Percentiles rank a stretch among this genome's conserved stretches.
Evolutionary conservation across 2,329 filamentous ascomycete genomes (phyloP).

Genomic region (Sphaerulina vaccinii): DNA sequence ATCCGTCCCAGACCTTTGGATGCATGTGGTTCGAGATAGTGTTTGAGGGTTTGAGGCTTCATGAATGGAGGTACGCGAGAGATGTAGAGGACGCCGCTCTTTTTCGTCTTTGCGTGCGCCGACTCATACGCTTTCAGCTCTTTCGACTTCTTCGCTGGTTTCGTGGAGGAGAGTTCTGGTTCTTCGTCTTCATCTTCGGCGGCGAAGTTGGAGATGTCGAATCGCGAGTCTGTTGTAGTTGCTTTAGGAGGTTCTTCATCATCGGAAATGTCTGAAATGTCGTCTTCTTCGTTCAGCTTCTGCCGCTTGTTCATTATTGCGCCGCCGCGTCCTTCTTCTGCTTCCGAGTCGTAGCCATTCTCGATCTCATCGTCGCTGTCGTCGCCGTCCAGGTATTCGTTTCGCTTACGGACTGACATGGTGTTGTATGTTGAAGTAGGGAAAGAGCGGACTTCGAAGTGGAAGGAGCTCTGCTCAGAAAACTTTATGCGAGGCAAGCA

Average conservation of each 20-base stretch:
- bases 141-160: constrained; percentile 39
- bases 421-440: background rate
- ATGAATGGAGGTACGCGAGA: constrained; percentile 85
- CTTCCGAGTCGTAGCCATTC: constrained; percentile 65
- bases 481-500: too few relatives aligned
- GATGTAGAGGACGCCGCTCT: constrained; percentile 79
- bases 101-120: constrained; percentile 63
- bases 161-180: constrained; percentile 23
- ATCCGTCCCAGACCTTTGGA: constrained; percentile 65
- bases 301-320: constrained; percentile 59
- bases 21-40: constrained; percentile 73
- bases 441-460: too few relatives aligned
- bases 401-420: constrained; percentile 69
- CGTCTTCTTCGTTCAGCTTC: constrained; percentile 52
- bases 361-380: constrained; percentile 46
- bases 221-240: constrained; percentile 15
- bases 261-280: constrained; percentile 23
- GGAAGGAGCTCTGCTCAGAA: too few relatives aligned
- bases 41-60: constrained; percentile 75
- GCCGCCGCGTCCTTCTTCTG: constrained; percentile 68
- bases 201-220: constrained; percentile 15
- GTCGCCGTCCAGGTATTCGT: constrained; percentile 64
- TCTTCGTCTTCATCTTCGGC: constrained; percentile 25
- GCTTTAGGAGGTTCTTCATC: constrained; percentile 21
- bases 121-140: constrained; percentile 67